phyloP scores from a whole-genome alignment of 2,329 filamentous ascomycete genomes.

The Penicillium concentricum region DNA sequence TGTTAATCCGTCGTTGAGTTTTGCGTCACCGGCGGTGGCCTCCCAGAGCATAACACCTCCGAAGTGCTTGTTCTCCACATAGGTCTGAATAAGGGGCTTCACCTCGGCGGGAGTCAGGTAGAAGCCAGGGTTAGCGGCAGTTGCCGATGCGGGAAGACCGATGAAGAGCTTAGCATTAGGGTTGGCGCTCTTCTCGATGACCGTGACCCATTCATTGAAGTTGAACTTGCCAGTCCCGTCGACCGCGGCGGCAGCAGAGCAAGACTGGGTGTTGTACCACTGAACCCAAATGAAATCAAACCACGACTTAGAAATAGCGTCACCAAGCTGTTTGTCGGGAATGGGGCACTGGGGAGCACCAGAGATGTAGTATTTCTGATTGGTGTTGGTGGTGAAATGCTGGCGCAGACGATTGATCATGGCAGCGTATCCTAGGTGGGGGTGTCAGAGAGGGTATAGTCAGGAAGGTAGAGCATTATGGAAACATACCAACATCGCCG shows the following conservation, averaged over 20 bases:
- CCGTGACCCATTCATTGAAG: slow-evolving; percentile 47
- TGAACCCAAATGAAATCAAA: slow-evolving; percentile 58
- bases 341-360: slow-evolving; percentile 54
- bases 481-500: slow-evolving; percentile 29
- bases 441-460: neutral
- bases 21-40: slow-evolving; percentile 50
- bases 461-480: neutral
- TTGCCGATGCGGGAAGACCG: slow-evolving; percentile 46
- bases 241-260: slow-evolving; percentile 50
- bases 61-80: slow-evolving; percentile 46
- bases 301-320: slow-evolving; percentile 44
- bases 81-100: slow-evolving; percentile 45
- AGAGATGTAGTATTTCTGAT: slow-evolving; percentile 50
- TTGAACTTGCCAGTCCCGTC: slow-evolving; percentile 42
- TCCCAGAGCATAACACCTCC: slow-evolving; percentile 63
- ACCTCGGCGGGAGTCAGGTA: slow-evolving; percentile 52
- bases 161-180: slow-evolving; percentile 54
- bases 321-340: slow-evolving; percentile 49
- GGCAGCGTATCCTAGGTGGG: slow-evolving; percentile 42
- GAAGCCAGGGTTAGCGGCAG: slow-evolving; percentile 32
- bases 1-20: slow-evolving; percentile 44
- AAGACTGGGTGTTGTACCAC: slow-evolving; percentile 55
- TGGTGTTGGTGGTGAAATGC: slow-evolving; percentile 37
- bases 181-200: slow-evolving; percentile 38
- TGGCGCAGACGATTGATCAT: slow-evolving; percentile 51